Base-by-base conservation (phyloP, 2,329 filamentous ascomycete species). In the Fusarium sp. region DNA sequence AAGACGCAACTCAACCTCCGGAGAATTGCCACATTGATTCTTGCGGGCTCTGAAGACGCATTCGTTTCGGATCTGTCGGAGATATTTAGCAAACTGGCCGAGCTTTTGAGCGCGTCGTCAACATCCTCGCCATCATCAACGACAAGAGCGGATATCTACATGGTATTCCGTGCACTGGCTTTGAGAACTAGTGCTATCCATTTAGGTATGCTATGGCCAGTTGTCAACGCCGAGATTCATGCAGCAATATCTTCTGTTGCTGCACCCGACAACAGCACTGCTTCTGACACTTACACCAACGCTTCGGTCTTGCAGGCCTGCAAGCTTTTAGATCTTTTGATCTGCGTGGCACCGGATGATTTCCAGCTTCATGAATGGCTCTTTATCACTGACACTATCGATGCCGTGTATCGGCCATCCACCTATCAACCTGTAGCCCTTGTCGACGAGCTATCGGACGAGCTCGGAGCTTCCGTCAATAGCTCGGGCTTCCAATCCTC, bases 361-460 rank as follows among this genome's bases (percentile, higher is more conserved):
- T 99, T 98, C 83, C 96, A 98, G 82, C 89, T 98, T n/a, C 93
- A 97, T 78, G 94, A 98, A 85, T 99, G 96, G 96, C 90, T 98
- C 8, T 99, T 98, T 82, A 92, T 99, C 63, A 97, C 95, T 4
- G 96, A 99, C 82, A 98, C 96, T 20, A 95, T 98, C 73, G 96
- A 99, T 78, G 95, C 96, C 3, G 93, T 99, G 39, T 97, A 99
- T 82, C 91, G 93, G 18, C 91, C 94, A 1, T 84, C 90, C 20
- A 85, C 87, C 58, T 92, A 92, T 83, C 88, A 91, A 69, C 89
- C 94, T 4, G 85, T 93, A 6, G 94, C 94, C 6, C 88, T 98
- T 10, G 92, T 93, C 2, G 96, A 98, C 77, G 93, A 96, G 78
- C 87, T 98, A 14, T 92, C 94, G 0, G 94, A 97, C 75, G 91